Base-by-base conservation (phyloP, 768 basidiomycete species). In the Xerocomus brunneocitrinus region DNA sequence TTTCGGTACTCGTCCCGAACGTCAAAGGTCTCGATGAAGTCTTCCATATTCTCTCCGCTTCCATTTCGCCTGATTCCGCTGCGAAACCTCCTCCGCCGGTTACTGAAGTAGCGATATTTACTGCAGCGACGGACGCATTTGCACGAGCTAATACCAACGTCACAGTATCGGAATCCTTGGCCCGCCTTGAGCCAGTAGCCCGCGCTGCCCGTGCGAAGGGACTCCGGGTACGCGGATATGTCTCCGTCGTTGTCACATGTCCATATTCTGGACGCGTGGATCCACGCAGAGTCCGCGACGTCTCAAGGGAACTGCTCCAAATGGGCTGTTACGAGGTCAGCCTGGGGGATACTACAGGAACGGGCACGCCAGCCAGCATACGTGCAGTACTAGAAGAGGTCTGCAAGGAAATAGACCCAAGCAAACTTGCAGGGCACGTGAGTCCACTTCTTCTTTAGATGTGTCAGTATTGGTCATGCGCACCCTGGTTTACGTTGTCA, bases 321-420 rank as follows among this genome's bases (percentile, higher is more conserved):
- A 94, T 97, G 89, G 95, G 95, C 0, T 95, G 92, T 66, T 95
- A 95, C 67, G 90, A 98, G 68, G 82, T 95, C 47, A 89, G 89
- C 61, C 71, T 98, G 22, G 93, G 92, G 0, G 95, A 98, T 66
- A 98, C 95, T 3, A 89, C 91, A 2, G 95, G 95, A 0, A 82
- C 83, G 44, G 95, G 89, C 2, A 88, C 85, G 43, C 91, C 94
- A 0, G 71, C 74, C 25, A 79, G 80, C 36, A 79, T 95, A 30
- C 69, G 75, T 6, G 73, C 76, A 57, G 81, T 98, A 74, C 71
- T 97, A 44, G 80, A 84, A 54, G 83, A 82, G 44, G 85, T 91
- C 10, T 78, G 79, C 67, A 80, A 79, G 59, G 71, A 73, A 35
- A 74, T 90, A 28, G 76, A 81, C 0, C 80, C 87, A 0, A 73